Evolutionary conservation across 2,329 filamentous ascomycete species (phyloP).

Genomic region (Alternaria postmessia): DNA sequence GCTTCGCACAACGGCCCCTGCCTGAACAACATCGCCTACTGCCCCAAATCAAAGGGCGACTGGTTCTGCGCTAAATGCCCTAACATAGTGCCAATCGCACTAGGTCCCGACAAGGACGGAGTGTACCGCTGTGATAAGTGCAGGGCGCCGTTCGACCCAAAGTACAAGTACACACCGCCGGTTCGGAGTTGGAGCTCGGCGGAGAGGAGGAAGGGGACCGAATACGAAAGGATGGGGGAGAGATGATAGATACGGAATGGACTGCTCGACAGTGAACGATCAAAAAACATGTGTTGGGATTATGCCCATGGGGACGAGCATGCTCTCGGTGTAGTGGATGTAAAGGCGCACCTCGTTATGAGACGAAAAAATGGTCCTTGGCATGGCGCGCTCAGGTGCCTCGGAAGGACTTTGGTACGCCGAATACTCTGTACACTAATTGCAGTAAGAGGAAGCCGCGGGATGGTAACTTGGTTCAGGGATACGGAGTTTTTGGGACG

Average conservation of each 20-base stretch:
- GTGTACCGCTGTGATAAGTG: conserved; percentile 1
- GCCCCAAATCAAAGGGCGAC: conserved; percentile 3
- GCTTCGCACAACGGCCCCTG: background rate
- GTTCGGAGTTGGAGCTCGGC: conserved; percentile 1
- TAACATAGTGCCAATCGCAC: background rate
- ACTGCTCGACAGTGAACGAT: background rate
- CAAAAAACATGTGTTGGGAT: background rate
- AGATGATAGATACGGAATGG: background rate
- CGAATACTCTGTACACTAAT: background rate
- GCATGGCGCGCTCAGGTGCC: background rate
- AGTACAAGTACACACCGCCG: conserved; percentile 3
- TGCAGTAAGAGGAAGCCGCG: background rate
- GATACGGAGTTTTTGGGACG: background rate
- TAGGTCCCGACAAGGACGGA: background rate
- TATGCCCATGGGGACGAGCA: background rate
- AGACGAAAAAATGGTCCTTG: background rate
- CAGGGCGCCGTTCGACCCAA: background rate
- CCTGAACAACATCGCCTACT: conserved; percentile 1
- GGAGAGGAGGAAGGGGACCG: conserved; percentile 1
- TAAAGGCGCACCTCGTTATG: background rate
- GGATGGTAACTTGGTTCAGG: background rate
- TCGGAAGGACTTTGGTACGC: background rate
- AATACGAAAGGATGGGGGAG: background rate
- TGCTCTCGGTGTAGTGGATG: background rate
- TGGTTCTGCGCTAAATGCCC: conserved; percentile 6